Conservation (phyloP, 1,284 basidiomycete species). For the Microbotryum saponariae region DNA sequence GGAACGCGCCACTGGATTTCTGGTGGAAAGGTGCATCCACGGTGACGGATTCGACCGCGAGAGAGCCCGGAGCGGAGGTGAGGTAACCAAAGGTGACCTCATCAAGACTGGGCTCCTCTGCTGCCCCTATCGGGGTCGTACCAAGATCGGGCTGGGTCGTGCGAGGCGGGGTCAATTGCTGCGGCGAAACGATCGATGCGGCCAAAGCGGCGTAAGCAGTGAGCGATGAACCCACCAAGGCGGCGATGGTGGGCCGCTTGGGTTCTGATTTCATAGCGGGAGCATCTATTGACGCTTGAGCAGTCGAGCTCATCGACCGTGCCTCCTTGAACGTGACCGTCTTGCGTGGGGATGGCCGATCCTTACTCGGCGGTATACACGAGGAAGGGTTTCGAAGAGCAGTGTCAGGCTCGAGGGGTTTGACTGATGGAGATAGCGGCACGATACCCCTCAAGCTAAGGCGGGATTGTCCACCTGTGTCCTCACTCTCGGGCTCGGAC, state of each 20-base stretch:
- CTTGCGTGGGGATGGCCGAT: not conserved
- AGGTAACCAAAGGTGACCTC: not conserved
- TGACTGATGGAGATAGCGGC: not conserved
- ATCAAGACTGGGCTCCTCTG: no score
- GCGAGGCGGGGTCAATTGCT: not conserved
- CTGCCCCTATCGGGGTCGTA: not conserved
- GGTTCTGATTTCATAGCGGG: no score
- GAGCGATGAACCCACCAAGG: no score
- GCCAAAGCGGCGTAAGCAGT: no score
- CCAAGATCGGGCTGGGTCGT: not conserved
- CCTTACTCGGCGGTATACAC: not conserved
- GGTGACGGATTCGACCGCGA: not conserved
- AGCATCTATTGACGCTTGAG: no score
- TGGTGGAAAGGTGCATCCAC: conserved; percentile 17
- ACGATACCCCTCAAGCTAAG: not conserved
- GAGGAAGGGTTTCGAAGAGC: not conserved
- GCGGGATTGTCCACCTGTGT: not conserved
- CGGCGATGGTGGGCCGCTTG: no score
- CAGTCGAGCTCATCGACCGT: no score
- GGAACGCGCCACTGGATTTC: not conserved
- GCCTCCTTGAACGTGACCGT: not conserved
- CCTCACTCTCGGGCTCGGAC: conserved; percentile 1
- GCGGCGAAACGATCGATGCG: no score
- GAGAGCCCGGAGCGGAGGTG: not conserved
- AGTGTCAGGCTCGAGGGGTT: not conserved